Conservation (phyloP, 225 moss, liverwort and hornwort species). For the Marchantia polymorpha region DNA sequence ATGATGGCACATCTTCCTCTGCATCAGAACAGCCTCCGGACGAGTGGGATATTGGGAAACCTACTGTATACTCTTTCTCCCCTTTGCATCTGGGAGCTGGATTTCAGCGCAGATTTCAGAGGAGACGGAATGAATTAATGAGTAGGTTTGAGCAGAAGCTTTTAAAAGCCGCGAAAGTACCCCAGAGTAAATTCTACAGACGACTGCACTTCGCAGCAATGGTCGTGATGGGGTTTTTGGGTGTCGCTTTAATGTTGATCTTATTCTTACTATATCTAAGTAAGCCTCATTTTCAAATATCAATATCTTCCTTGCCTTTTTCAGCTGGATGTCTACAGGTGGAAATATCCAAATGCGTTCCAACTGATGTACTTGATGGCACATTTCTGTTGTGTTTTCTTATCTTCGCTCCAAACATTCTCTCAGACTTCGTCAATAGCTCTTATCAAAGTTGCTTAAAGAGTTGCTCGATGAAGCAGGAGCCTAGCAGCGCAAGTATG, state of each 20-base stretch:
- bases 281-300: constrained; percentile 17
- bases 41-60: constrained; percentile 10
- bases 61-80: constrained; percentile 3
- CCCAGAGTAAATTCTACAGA: not conserved
- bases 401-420: not conserved
- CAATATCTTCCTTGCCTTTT: not conserved
- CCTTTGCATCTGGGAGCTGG: constrained; percentile 6
- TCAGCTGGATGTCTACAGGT: not conserved
- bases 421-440: not conserved
- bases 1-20: constrained; percentile 11
- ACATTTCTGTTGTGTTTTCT: not conserved
- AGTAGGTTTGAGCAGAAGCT: constrained; percentile 19
- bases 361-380: not conserved
- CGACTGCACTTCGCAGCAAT: constrained; percentile 16
- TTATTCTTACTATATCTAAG: constrained; percentile 33
- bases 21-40: not conserved
- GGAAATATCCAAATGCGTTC: too few relatives aligned
- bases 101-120: constrained; percentile 6
- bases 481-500: not conserved
- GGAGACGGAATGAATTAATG: constrained; percentile 6
- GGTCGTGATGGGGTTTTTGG: not conserved
- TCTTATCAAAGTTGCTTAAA: not conserved
- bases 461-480: not conserved
- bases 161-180: not conserved
- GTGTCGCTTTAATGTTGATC: constrained; percentile 19